Conservation (phyloP, 306 rosid species). For the Oemleria cerasiformis region DNA sequence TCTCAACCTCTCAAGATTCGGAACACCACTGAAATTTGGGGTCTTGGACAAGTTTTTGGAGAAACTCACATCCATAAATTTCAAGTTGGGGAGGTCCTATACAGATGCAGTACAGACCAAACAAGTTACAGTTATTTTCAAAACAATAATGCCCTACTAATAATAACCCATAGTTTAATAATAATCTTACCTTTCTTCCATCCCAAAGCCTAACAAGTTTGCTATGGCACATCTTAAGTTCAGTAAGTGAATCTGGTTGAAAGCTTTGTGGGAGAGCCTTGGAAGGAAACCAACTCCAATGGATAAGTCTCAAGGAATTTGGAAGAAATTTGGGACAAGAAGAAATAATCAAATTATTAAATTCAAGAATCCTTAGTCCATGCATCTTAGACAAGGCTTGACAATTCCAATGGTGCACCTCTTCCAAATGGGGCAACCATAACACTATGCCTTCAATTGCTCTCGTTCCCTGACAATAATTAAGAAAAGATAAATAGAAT, state of each 20-base stretch:
- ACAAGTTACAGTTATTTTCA: no score
- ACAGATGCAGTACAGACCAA: no score
- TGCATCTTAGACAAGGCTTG: conserved; percentile 15
- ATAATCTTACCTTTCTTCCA: conserved; percentile 11
- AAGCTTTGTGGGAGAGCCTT: not conserved
- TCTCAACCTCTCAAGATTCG: conserved; percentile 6
- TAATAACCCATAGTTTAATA: no score
- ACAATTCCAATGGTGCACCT: conserved; percentile 18
- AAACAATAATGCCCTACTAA: no score
- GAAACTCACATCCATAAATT: conserved; percentile 3
- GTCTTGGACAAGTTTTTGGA: conserved; percentile 4
- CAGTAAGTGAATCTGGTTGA: not conserved
- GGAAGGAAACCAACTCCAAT: conserved; percentile 20
- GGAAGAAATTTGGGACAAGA: conserved; percentile 16
- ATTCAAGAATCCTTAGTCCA: conserved; percentile 6
- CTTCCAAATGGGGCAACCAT: not conserved
- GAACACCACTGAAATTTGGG: conserved; percentile 11
- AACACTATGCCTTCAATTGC: conserved; percentile 12
- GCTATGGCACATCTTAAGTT: not conserved
- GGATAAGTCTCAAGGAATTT: not conserved
- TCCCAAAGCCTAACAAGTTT: conserved; percentile 17
- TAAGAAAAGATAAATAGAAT: not conserved
- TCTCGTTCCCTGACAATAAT: conserved; percentile 2
- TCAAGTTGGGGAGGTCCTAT: conserved; percentile 13
- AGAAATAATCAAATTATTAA: not conserved